Percentiles rank a stretch among this genome's conserved stretches.
Conservation (phyloP, 768 basidiomycete genomes). For the Rickenella mellea region DNA sequence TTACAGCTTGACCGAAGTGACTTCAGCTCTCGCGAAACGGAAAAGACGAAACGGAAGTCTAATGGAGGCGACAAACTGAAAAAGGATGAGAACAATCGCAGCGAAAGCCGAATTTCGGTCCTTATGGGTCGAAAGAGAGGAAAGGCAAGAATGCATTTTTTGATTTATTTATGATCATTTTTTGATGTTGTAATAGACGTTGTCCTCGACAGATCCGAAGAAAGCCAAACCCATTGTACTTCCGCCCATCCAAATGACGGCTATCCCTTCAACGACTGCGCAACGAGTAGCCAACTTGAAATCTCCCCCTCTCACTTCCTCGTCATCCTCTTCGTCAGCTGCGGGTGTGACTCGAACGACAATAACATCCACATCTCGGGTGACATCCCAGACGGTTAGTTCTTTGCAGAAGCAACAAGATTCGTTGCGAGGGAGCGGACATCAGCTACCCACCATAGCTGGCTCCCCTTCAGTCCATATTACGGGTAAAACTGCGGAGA, state of each 20-base stretch:
- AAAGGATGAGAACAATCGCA: constrained; percentile 75
- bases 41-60: constrained; percentile 29
- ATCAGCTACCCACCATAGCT: constrained; percentile 83
- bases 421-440: constrained; percentile 57
- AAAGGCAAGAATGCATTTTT: constrained; percentile 48
- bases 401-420: constrained; percentile 86
- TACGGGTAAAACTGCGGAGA: constrained; percentile 30
- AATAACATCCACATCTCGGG: constrained; percentile 43
- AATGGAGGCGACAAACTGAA: constrained; percentile 45
- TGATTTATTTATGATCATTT: constrained; percentile 2
- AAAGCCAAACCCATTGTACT: constrained; percentile 63
- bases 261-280: constrained; percentile 71
- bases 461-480: constrained; percentile 86
- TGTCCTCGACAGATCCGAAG: constrained; percentile 75
- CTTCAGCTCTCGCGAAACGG: constrained; percentile 25
- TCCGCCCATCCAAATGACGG: constrained; percentile 88
- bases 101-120: constrained; percentile 82
- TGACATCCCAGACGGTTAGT: constrained; percentile 76
- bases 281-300: constrained; percentile 81
- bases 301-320: constrained; percentile 35
- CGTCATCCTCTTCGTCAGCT: constrained; percentile 31
- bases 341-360: constrained; percentile 27
- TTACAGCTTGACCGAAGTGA: constrained; percentile 51
- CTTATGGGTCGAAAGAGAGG: constrained; percentile 85
- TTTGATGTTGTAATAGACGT: constrained; percentile 42